Evolutionary conservation across 2,329 filamentous ascomycete species (phyloP).

Genomic region (Colletotrichum plurivorum): DNA sequence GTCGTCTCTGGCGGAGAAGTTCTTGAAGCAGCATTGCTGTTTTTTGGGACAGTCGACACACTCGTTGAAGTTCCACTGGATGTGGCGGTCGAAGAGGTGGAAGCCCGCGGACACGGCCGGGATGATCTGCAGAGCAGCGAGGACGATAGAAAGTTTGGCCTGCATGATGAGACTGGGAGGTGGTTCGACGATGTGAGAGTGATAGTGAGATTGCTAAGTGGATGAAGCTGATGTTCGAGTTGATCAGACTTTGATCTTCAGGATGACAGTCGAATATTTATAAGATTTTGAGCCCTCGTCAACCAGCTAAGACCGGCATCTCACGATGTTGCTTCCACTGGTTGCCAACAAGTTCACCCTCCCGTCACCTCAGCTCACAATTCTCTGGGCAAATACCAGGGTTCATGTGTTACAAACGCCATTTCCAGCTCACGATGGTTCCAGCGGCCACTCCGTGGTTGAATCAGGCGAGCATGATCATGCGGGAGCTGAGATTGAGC

Average conservation of each 20-base stretch:
- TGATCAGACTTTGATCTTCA: background rate
- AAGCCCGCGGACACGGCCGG: conserved; percentile 4
- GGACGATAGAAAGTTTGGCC: background rate
- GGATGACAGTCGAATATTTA: background rate
- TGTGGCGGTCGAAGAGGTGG: conserved; percentile 14
- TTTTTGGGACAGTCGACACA: conserved; percentile 4
- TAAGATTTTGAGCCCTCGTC: background rate
- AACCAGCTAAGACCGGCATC: background rate
- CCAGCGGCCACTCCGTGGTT: background rate
- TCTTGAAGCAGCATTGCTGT: background rate
- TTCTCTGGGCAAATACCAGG: background rate
- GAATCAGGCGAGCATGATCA: background rate
- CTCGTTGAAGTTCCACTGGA: background rate
- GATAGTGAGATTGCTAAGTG: background rate
- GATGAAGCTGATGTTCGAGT: background rate
- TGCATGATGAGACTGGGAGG: background rate
- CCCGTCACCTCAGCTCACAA: background rate
- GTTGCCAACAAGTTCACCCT: background rate
- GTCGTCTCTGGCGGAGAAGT: conserved; percentile 1
- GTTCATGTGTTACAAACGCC: background rate
- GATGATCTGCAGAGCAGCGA: conserved; percentile 10
- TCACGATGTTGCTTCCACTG: background rate
- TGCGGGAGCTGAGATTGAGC: background rate
- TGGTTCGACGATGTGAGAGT: background rate
- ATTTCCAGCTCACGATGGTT: background rate